Conservation (phyloP, 805 yeast species). For the Yamadazyma nakazawae region DNA sequence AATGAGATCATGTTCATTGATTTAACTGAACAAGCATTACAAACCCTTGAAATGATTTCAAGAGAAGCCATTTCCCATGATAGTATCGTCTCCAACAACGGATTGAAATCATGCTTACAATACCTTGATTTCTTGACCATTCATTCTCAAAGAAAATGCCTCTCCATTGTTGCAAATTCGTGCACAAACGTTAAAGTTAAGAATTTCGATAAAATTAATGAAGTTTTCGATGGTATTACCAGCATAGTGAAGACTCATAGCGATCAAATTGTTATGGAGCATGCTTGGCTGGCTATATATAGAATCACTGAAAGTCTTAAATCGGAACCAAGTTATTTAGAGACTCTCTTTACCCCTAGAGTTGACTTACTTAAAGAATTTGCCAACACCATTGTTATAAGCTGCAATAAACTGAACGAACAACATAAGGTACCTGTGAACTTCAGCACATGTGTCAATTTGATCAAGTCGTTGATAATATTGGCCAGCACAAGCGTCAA, state of each 20-base stretch:
- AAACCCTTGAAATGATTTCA: constrained; percentile 66
- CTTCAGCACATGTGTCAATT: constrained; percentile 38
- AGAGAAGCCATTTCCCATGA: constrained; percentile 47
- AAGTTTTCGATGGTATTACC: constrained; percentile 57
- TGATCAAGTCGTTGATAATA: constrained; percentile 45
- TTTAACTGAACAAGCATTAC: constrained; percentile 86
- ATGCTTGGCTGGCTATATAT: constrained; percentile 62
- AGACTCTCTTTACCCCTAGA: constrained; percentile 33
- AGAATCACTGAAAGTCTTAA: constrained; percentile 52
- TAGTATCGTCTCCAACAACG: constrained; percentile 55
- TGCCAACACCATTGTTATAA: constrained; percentile 20
- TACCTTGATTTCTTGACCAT: constrained; percentile 85
- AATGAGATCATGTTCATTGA: constrained; percentile 81
- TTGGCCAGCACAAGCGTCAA: constrained; percentile 42
- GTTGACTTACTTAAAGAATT: constrained; percentile 21
- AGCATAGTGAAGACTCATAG: constrained; percentile 51
- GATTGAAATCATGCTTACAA: constrained; percentile 61
- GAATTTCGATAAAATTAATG: constrained; percentile 48
- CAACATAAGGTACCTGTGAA: constrained; percentile 22
- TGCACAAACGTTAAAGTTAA: constrained; percentile 46
- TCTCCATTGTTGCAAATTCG: constrained; percentile 68
- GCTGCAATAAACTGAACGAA: constrained; percentile 22
- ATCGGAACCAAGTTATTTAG: constrained; percentile 41
- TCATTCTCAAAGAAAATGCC: constrained; percentile 83
- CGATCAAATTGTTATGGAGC: constrained; percentile 61